Base-by-base conservation (phyloP, 805 yeast genomes). In the Kuraishia piskuri region DNA sequence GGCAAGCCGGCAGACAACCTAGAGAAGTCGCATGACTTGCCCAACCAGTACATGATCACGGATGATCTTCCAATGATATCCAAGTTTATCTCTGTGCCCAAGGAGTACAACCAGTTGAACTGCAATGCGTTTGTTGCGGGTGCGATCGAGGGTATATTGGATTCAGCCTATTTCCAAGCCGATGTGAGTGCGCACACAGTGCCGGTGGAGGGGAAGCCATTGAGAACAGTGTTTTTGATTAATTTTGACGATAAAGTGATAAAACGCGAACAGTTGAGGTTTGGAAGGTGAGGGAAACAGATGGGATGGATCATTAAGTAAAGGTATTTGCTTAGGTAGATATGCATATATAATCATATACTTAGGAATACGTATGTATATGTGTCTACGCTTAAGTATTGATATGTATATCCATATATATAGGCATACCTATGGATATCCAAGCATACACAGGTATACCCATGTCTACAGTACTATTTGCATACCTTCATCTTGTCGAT, bases 41-140 rank as follows among this genome's bases (percentile, higher is more conserved):
- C 80, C 54, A 84, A 84, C 58, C 83, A 80, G 63, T 80, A 75
- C 59, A 88, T 90, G 96, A 86, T 90, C 55, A 82, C 82, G 19
- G 96, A 90, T 64, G 80, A 84, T 60, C 65, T 74, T 14, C 96
- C 96, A 5, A 60, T 87, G 49, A 73, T 89, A 45, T 76, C 88
- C n/a, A 80, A 79, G 59, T 90, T 76, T 63, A 81, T 90, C 10
- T 81, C 88, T 26, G 84, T 87, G 3, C 96, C 96, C 1, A 81
- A 79, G 59, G 96, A 90, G 58, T 82, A 85, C 63, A 83, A 87
- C 10, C 83, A 83, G 57, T 74, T 89, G 61, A 88, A 86, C 63
- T 87, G 94, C 62, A 83, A 86, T 17, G 91, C 96, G 0, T 88
- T 86, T 63, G 80, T 84, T 1, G 96, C 96, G 0, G 96, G 96